These are phyloP conservation scores for Pseudonitzschia pungens DNA, from an alignment of 108 stramenopile genomes.

Conservation along the genomic window DNA sequence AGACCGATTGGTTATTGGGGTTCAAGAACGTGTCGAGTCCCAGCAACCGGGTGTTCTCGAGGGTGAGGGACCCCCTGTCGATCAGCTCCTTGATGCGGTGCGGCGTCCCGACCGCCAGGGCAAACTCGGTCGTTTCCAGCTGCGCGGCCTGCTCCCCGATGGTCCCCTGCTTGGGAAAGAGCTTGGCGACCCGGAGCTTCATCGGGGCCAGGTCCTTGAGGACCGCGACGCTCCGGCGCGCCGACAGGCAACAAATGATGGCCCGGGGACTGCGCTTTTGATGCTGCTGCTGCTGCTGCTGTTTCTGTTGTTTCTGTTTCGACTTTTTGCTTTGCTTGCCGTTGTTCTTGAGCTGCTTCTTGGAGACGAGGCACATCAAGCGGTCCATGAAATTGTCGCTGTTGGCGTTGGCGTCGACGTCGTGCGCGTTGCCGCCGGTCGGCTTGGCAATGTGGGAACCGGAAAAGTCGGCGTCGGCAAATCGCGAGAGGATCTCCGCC, in stretches of 20 bases:
- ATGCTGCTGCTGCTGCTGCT: too few species aligned
- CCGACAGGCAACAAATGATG: slow-evolving; percentile 71
- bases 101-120: slow-evolving; percentile 81
- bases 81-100: slow-evolving; percentile 59
- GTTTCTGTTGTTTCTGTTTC: too few species aligned
- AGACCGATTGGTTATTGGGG: slow-evolving; percentile 71
- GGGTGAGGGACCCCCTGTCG: slow-evolving; percentile 44
- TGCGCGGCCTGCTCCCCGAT: slow-evolving; percentile 63
- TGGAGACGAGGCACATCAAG: slow-evolving; percentile 31
- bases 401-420: slow-evolving; percentile 7
- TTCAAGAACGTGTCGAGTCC: slow-evolving; percentile 63
- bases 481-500: slow-evolving; percentile 25
- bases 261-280: slow-evolving; percentile 70
- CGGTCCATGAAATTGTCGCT: slow-evolving; percentile 23
- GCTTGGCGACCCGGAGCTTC: slow-evolving; percentile 69
- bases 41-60: slow-evolving; percentile 61
- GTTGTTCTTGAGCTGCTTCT: slow-evolving; percentile 73
- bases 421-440: neutral
- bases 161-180: slow-evolving; percentile 81
- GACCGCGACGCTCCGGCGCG: slow-evolving; percentile 72
- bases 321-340: slow-evolving; percentile 39
- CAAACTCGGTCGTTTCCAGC: slow-evolving; percentile 42
- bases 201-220: slow-evolving; percentile 65
- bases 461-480: slow-evolving; percentile 15
- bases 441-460: slow-evolving; percentile 19